Conservation (phyloP, 768 basidiomycete species). For the Lactarius evosmus region DNA sequence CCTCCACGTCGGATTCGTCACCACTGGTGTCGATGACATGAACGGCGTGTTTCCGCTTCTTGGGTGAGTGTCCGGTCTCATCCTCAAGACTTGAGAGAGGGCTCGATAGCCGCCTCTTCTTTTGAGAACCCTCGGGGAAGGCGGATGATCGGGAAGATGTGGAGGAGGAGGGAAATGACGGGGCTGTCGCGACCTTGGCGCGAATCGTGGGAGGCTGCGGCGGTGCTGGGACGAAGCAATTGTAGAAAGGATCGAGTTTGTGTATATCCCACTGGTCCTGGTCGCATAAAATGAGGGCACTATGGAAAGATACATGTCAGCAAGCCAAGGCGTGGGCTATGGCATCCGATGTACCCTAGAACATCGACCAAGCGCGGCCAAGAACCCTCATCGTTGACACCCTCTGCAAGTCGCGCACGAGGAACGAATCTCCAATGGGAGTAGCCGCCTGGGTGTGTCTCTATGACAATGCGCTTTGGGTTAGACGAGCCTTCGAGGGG, state of each 20-base stretch:
- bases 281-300: slow-evolving; percentile 49
- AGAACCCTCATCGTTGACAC: slow-evolving; percentile 58
- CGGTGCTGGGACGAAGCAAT: slow-evolving; percentile 49
- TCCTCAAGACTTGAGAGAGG: slow-evolving; percentile 23
- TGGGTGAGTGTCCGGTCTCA: slow-evolving; percentile 12
- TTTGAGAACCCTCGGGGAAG: slow-evolving; percentile 3
- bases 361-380: slow-evolving; percentile 68
- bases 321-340: not conserved
- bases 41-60: slow-evolving; percentile 23
- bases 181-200: slow-evolving; percentile 22
- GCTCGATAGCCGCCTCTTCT: slow-evolving; percentile 21
- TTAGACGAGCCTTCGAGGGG: slow-evolving; percentile 42
- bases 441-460: slow-evolving; percentile 47
- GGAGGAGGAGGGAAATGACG: slow-evolving; percentile 20
- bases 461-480: slow-evolving; percentile 74
- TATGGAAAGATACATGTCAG: slow-evolving; percentile 30
- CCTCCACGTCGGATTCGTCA: slow-evolving; percentile 46
- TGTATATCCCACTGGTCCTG: slow-evolving; percentile 87
- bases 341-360: slow-evolving; percentile 55
- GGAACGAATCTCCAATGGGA: slow-evolving; percentile 79
- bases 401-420: slow-evolving; percentile 55
- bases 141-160: slow-evolving; percentile 21
- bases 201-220: slow-evolving; percentile 33
- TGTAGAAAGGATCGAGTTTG: slow-evolving; percentile 74
- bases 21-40: slow-evolving; percentile 30